Percentiles rank a stretch among this genome's conserved stretches.
Evolutionary conservation across 2,329 filamentous ascomycete species (phyloP).

Genomic region (Botrytis squamosa): DNA sequence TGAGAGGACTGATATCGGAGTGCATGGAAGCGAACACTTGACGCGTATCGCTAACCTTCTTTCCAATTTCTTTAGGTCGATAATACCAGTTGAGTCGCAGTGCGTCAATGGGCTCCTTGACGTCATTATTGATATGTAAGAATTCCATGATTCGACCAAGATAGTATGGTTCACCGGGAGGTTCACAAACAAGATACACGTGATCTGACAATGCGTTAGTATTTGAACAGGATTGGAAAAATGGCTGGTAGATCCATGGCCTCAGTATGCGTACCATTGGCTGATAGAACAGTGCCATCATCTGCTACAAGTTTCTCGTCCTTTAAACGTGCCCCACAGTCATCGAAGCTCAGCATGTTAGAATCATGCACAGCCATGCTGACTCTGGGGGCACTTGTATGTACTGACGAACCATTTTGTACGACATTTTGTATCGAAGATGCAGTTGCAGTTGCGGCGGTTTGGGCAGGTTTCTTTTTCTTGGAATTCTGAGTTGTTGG

Average conservation of each 20-base stretch:
- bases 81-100: slow-evolving; percentile 98
- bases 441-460: slow-evolving; percentile 26
- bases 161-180: slow-evolving; percentile 96
- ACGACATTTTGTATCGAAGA: slow-evolving; percentile 12
- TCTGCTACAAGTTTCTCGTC: slow-evolving; percentile 82
- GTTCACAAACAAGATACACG: slow-evolving; percentile 95
- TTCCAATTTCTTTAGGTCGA: slow-evolving; percentile 90
- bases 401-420: slow-evolving; percentile 23
- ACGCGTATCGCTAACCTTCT: slow-evolving; percentile 86
- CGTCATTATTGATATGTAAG: slow-evolving; percentile 75
- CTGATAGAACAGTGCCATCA: slow-evolving; percentile 77
- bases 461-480: slow-evolving; percentile 70
- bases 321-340: slow-evolving; percentile 64
- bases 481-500: slow-evolving; percentile 56
- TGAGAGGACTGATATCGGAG: slow-evolving; percentile 90
- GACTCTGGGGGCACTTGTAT: slow-evolving; percentile 27
- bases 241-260: not conserved
- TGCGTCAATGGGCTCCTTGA: slow-evolving; percentile 72
- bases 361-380: slow-evolving; percentile 52
- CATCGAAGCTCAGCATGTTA: slow-evolving; percentile 87
- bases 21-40: slow-evolving; percentile 97
- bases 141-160: slow-evolving; percentile 98
- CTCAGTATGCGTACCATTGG: slow-evolving; percentile 70
- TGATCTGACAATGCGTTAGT: slow-evolving; percentile 56
- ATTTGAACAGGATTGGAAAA: not conserved